A percentile compares a stretch with the other conserved stretches of the same genome.
These are phyloP conservation scores for Arthrobotrys sinensis DNA, from an alignment of 2,329 filamentous ascomycete species.

Conservation along the genomic window DNA sequence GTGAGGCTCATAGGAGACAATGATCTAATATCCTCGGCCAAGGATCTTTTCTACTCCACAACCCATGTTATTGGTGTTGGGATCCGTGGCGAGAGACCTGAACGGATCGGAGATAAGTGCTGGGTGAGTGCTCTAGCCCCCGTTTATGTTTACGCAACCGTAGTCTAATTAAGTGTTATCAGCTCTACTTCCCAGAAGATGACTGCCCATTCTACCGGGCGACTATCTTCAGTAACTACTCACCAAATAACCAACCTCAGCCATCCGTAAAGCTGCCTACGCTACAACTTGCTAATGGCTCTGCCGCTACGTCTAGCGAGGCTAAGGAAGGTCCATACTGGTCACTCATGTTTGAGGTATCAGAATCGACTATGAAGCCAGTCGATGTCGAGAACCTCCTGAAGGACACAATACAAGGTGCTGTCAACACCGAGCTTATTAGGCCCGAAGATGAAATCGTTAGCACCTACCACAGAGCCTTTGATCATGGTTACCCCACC, in stretches of 20 bases:
- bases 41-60: slow-evolving; percentile 94
- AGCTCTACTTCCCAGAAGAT: slow-evolving; percentile 98
- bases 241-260: slow-evolving; percentile 95
- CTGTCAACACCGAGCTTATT: slow-evolving; percentile 98
- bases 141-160: background rate
- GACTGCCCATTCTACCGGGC: slow-evolving; percentile 99
- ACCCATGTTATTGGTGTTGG: slow-evolving; percentile 98
- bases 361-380: slow-evolving; percentile 94
- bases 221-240: slow-evolving; percentile 99
- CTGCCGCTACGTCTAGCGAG: slow-evolving; percentile 80
- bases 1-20: slow-evolving; percentile 89
- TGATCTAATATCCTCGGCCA: slow-evolving; percentile 85
- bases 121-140: slow-evolving; percentile 77
- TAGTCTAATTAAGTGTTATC: slow-evolving; percentile 11
- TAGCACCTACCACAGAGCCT: slow-evolving; percentile 96
- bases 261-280: slow-evolving; percentile 87
- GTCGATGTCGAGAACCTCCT: slow-evolving; percentile 88
- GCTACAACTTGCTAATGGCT: slow-evolving; percentile 86
- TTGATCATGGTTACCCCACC: slow-evolving; percentile 98
- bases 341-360: slow-evolving; percentile 99
- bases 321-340: slow-evolving; percentile 94
- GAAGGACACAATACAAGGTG: slow-evolving; percentile 92
- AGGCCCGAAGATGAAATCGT: slow-evolving; percentile 92
- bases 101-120: slow-evolving; percentile 99
- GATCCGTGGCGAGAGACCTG: slow-evolving; percentile 89